Base-by-base conservation (phyloP, 106 monocot genomes). In the Chionographis japonica region DNA sequence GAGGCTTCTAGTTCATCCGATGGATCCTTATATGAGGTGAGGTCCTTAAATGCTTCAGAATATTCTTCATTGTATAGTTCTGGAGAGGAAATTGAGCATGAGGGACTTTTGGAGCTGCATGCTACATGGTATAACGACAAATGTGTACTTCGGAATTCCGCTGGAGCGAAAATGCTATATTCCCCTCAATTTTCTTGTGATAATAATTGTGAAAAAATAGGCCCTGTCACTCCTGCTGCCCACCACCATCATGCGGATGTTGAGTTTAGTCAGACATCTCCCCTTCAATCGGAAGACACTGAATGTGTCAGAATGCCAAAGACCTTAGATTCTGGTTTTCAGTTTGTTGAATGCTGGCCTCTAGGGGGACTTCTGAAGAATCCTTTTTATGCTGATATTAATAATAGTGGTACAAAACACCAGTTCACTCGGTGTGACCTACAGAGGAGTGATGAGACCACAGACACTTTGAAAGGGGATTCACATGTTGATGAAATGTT, bases 311-410 rank as follows among this genome's bases (percentile, higher is more conserved):
- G 15, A 54, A 37, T 54, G 56, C 36, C 50, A 56, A 38, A 63
- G 1, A 3, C 58, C 19, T 12, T 52, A 55, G 62, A 79, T 79
- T 74, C 63, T 42, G 54, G 46, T 67, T 68, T 67, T 72, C 75
- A 74, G 12, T 67, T 77, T 72, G 60, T 60, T 61, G 70, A 53
- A 3, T 78, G 86, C 49, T 91, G 86, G 88, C 85, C 84, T 18
- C 72, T 84, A 59, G 85, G 81, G 65, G 77, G 78, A 19, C 67
- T 92, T 60, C 9, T 53, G 16, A 77, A 74, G 39, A 86, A 83
- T 81, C 85, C 87, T 63, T 75, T 83, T 55, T 58, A 49, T 81
- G 58, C 52, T 36, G 61, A 69, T 62, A 65, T 51, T 37, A 65
- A 73, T 6, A 66, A 56, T 55, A 39, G 38, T 20, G 41, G 16